These are phyloP conservation scores for Cicer judaicum DNA, from an alignment of 306 rosid species.

Conservation along the genomic window DNA sequence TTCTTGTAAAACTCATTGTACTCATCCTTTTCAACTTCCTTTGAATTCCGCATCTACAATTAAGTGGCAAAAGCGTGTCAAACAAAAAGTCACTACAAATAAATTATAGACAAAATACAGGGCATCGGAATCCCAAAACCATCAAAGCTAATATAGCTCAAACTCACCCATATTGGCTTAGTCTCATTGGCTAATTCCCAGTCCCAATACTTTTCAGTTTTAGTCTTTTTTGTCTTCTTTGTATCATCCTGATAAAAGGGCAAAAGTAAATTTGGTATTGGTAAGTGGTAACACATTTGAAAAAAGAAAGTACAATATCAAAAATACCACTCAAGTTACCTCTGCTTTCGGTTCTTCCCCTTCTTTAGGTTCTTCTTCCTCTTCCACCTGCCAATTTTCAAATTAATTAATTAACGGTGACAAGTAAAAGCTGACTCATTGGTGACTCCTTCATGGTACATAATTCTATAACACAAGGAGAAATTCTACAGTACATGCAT, in stretches of 20 bases:
- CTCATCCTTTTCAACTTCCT: constrained; percentile 86
- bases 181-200: constrained; percentile 97
- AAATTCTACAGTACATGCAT: too few species aligned
- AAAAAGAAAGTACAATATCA: constrained; percentile 22
- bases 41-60: constrained; percentile 84
- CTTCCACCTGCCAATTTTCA: constrained; percentile 79
- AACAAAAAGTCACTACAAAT: constrained; percentile 21
- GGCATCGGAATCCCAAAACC: background rate
- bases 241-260: constrained; percentile 68
- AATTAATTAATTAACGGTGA: constrained; percentile 16
- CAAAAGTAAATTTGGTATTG: constrained; percentile 21
- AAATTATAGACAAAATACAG: constrained; percentile 10
- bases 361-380: constrained; percentile 94
- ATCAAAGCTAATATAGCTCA: constrained; percentile 30
- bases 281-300: constrained; percentile 3
- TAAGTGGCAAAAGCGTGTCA: constrained; percentile 21
- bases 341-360: constrained; percentile 85
- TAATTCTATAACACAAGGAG: background rate
- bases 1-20: constrained; percentile 93
- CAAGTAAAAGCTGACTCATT: background rate
- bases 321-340: constrained; percentile 51
- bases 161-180: constrained; percentile 97
- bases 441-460: background rate
- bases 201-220: constrained; percentile 98
- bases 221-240: constrained; percentile 71